Evolutionary conservation across 441 rosid species (phyloP).

Genomic region (Rhodomyrtus psidioides): DNA sequence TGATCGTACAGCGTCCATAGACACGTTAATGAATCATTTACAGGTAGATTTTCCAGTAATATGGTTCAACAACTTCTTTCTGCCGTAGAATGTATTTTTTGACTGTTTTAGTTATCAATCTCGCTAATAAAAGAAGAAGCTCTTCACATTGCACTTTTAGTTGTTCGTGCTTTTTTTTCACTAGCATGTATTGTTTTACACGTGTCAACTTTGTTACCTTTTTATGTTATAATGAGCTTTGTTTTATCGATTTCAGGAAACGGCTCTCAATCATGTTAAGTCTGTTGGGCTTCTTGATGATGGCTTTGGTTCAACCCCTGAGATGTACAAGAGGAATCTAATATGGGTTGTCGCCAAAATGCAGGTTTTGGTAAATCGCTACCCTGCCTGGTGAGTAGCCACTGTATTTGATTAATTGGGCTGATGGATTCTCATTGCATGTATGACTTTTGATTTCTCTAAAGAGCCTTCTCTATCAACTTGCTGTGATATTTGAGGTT

Average conservation of each 20-base stretch:
- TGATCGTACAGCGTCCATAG: constrained; percentile 18
- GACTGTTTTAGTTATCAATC: neutral
- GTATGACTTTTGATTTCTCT: neutral
- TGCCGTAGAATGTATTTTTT: neutral
- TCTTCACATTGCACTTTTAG: neutral
- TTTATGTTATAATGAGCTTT: neutral
- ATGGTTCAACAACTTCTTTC: neutral
- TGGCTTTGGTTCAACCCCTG: constrained; percentile 24
- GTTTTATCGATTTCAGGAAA: constrained; percentile 11
- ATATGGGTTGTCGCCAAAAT: constrained; percentile 22
- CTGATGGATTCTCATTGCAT: neutral
- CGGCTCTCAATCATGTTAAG: constrained; percentile 21
- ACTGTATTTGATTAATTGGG: neutral
- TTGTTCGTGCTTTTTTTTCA: neutral
- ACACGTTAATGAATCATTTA: constrained; percentile 20
- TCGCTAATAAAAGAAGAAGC: neutral
- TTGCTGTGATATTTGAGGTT: neutral
- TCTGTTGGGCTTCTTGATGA: constrained; percentile 13
- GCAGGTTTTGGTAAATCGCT: constrained; percentile 11
- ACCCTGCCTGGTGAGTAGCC: constrained; percentile 28
- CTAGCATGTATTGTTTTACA: neutral
- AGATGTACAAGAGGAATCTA: constrained; percentile 19
- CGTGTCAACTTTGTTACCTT: neutral
- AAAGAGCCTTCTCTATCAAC: neutral
- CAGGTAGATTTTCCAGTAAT: constrained; percentile 11